Percentiles rank a stretch among this genome's conserved stretches.
These are phyloP conservation scores for Prunus campanulata DNA, from an alignment of 306 rosid species.

Conservation along the genomic window DNA sequence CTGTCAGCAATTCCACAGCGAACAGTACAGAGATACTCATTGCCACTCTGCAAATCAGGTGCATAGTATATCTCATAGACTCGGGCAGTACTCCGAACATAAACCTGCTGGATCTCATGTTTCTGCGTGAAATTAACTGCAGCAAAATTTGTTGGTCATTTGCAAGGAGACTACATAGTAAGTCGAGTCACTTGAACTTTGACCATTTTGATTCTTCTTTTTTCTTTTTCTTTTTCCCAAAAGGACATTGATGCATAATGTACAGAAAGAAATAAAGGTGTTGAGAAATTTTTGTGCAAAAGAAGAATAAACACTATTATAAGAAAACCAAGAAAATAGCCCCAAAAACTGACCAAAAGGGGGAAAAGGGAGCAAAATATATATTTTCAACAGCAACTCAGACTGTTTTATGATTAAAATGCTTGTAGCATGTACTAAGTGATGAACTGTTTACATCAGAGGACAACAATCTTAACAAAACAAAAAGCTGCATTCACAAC, in stretches of 20 bases:
- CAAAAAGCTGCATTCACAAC: not conserved
- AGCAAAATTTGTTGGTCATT: slow-evolving; percentile 22
- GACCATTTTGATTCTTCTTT: not conserved
- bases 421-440: not conserved
- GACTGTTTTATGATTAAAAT: no score
- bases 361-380: not conserved
- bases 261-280: not conserved
- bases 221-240: not conserved
- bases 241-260: not conserved
- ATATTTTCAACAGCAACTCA: not conserved
- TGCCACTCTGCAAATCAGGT: slow-evolving; percentile 32
- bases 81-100: slow-evolving; percentile 83
- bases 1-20: slow-evolving; percentile 65
- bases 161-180: slow-evolving; percentile 8
- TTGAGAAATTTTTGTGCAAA: no score
- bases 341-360: not conserved
- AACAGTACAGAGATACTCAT: slow-evolving; percentile 75
- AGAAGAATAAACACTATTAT: no score
- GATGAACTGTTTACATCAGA: not conserved
- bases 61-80: slow-evolving; percentile 70
- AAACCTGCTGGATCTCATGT: slow-evolving; percentile 69
- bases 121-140: slow-evolving; percentile 63
- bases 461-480: not conserved
- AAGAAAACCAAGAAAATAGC: not conserved
- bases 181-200: not conserved